Conservation (phyloP, 441 rosid genomes). For the Erodium moschatum region DNA sequence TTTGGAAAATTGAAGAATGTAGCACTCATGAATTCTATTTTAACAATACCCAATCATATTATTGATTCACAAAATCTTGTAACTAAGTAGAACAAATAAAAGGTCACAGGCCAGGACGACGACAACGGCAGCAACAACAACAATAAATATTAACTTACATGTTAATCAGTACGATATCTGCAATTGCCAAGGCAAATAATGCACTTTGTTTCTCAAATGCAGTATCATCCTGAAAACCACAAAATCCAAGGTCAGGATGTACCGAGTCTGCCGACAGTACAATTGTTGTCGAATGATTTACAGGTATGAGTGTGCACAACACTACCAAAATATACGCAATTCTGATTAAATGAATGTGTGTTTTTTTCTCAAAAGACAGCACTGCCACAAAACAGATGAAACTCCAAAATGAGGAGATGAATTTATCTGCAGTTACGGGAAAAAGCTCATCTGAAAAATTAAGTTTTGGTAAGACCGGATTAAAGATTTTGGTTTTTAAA, state of each 20-base stretch:
- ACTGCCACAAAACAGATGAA: too few species aligned
- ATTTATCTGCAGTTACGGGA: not conserved
- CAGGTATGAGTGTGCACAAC: not conserved
- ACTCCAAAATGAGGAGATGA: not conserved
- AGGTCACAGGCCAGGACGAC: not conserved
- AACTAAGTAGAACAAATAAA: not conserved
- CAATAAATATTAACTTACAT: too few species aligned
- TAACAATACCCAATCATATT: not conserved
- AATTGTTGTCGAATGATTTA: not conserved
- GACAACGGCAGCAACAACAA: too few species aligned
- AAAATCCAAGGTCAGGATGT: not conserved
- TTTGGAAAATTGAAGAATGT: not conserved
- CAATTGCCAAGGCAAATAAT: conserved; percentile 54
- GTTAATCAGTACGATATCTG: too few species aligned
- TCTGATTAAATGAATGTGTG: not conserved
- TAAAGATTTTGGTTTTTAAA: not conserved
- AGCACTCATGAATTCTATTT: not conserved
- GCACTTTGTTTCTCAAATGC: conserved; percentile 91
- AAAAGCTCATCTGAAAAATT: not conserved
- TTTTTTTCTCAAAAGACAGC: too few species aligned
- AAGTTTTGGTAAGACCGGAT: not conserved
- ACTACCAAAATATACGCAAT: not conserved
- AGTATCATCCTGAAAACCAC: conserved; percentile 67
- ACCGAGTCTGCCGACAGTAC: not conserved
- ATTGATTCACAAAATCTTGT: not conserved